These are phyloP conservation scores for Kazachstania psychrophila DNA, from an alignment of 805 yeast species.

Conservation along the genomic window DNA sequence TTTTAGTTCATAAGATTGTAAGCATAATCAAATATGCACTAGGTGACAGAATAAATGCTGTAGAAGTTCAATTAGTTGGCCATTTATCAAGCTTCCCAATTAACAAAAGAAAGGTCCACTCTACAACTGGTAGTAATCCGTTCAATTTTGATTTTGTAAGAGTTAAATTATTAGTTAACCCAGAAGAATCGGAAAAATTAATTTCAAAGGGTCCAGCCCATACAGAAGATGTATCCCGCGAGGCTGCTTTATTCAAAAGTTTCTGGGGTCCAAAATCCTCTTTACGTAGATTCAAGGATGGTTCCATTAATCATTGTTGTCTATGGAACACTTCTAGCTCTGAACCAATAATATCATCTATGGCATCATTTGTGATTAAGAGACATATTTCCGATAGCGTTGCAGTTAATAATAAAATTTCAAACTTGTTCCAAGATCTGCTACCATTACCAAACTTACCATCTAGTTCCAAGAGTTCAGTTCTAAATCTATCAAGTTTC, in stretches of 20 bases:
- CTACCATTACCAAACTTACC: slow-evolving; percentile 56
- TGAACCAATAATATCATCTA: slow-evolving; percentile 56
- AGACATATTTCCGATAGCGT: slow-evolving; percentile 47
- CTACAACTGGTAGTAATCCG: slow-evolving; percentile 25
- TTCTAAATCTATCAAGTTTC: slow-evolving; percentile 35
- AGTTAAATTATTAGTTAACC: slow-evolving; percentile 60
- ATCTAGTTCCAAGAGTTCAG: slow-evolving; percentile 46
- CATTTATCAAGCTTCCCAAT: slow-evolving; percentile 27
- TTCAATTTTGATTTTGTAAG: slow-evolving; percentile 31
- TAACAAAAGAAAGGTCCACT: slow-evolving; percentile 42
- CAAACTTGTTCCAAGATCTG: slow-evolving; percentile 39
- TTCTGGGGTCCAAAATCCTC: slow-evolving; percentile 90
- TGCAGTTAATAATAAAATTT: slow-evolving; percentile 26
- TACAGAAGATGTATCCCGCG: slow-evolving; percentile 43
- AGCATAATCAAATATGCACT: slow-evolving; percentile 48
- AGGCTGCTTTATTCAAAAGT: slow-evolving; percentile 55
- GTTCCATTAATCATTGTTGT: slow-evolving; percentile 81
- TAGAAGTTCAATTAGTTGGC: slow-evolving; percentile 30
- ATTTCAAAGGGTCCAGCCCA: slow-evolving; percentile 82
- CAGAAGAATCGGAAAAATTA: slow-evolving; percentile 66
- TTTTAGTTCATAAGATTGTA: slow-evolving; percentile 50
- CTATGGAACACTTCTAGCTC: slow-evolving; percentile 59
- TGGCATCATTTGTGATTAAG: slow-evolving; percentile 53
- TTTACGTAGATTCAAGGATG: slow-evolving; percentile 86
- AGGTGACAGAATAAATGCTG: slow-evolving; percentile 36